phyloP scores from a whole-genome alignment of 1,139 yeast genomes.

The Suhomyces ambrosiae region DNA sequence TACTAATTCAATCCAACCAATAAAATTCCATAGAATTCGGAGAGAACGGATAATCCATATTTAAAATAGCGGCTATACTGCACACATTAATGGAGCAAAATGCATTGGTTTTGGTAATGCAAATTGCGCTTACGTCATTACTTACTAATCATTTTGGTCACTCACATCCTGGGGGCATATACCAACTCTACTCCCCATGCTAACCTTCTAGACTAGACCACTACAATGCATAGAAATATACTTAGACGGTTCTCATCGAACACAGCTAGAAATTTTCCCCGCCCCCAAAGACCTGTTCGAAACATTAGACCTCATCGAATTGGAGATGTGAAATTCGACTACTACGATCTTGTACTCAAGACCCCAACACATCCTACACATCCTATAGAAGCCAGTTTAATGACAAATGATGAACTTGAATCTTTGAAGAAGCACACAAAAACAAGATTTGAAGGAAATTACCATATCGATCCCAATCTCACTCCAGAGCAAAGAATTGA shows the following conservation, averaged over 20 bases:
- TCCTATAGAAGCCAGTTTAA: conserved; percentile 35
- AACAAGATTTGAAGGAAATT: conserved; percentile 51
- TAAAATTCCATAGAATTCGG: too few species aligned
- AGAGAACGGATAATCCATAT: too few species aligned
- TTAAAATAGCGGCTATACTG: too few species aligned
- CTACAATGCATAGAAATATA: neutral
- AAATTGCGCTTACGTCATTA: too few species aligned
- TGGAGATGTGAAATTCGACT: conserved; percentile 26
- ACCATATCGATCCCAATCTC: conserved; percentile 31
- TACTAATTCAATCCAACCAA: too few species aligned
- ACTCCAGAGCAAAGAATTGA: conserved; percentile 53
- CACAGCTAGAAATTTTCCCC: conserved; percentile 1
- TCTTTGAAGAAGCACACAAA: conserved; percentile 25
- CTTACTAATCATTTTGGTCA: too few species aligned
- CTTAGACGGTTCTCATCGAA: conserved; percentile 2
- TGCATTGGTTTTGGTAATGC: too few species aligned
- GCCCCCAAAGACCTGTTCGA: conserved; percentile 9
- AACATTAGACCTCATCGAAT: conserved; percentile 3
- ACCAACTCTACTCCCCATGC: neutral
- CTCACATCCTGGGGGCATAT: neutral
- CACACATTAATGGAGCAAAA: too few species aligned
- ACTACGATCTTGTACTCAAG: conserved; percentile 40
- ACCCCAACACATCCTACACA: conserved; percentile 39
- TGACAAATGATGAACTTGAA: conserved; percentile 25
- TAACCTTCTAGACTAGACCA: neutral